phyloP scores from a whole-genome alignment of 177 flowering plant species.

The Tripterygium wilfordii region DNA sequence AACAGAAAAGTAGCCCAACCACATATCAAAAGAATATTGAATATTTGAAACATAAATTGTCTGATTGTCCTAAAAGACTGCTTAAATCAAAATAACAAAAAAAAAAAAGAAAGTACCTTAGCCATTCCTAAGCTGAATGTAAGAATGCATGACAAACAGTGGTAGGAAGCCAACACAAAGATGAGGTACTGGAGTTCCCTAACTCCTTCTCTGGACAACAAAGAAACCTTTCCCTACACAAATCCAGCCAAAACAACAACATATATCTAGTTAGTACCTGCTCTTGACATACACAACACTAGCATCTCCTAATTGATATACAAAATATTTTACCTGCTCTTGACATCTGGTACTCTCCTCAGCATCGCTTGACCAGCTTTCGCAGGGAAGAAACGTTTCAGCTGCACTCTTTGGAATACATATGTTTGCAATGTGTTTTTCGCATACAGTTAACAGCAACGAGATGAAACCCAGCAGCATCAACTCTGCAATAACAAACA shows the following conservation, averaged over 20 bases:
- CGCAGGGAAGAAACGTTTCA: constrained; percentile 54
- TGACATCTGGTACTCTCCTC: constrained; percentile 44
- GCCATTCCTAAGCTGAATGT: constrained; percentile 55
- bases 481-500: constrained; percentile 32
- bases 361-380: constrained; percentile 1
- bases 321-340: constrained; percentile 20
- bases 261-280: not conserved
- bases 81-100: not conserved
- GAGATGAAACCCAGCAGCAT: constrained; percentile 64
- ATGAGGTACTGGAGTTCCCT: constrained; percentile 44
- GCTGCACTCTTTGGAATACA: constrained; percentile 39
- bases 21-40: too few relatives aligned
- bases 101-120: constrained; percentile 32
- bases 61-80: not conserved
- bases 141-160: constrained; percentile 40
- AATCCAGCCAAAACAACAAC: not conserved
- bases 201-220: constrained; percentile 42
- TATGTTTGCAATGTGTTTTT: constrained; percentile 39
- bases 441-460: constrained; percentile 33
- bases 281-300: not conserved
- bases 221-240: constrained; percentile 50
- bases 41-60: too few relatives aligned
- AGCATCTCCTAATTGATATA: not conserved
- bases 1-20: too few relatives aligned
- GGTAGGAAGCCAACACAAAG: constrained; percentile 45